phyloP scores from a whole-genome alignment of 805 yeast genomes.

The Wickerhamiella spandovensis region DNA sequence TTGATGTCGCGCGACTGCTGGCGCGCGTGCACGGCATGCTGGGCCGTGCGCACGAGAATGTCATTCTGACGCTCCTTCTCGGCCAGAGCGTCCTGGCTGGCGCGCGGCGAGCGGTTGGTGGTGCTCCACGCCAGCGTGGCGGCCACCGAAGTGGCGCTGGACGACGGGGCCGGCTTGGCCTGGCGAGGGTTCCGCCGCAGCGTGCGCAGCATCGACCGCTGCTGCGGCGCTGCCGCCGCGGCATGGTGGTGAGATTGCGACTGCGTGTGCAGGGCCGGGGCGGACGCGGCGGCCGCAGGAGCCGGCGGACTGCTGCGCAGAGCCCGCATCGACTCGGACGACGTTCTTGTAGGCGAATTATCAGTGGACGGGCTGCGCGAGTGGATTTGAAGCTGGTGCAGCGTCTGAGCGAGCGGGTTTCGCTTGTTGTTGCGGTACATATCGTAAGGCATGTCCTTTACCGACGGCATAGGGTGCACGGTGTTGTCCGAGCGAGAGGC shows the following conservation, averaged over 20 bases:
- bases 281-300: neutral
- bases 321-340: neutral
- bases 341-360: neutral
- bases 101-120: neutral
- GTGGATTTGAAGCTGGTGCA: neutral
- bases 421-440: conserved; percentile 9
- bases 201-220: conserved; percentile 13
- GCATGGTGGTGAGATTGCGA: neutral
- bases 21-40: conserved; percentile 1
- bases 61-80: conserved; percentile 1
- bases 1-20: neutral
- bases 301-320: neutral
- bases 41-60: neutral
- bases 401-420: neutral
- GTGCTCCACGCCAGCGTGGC: conserved; percentile 18
- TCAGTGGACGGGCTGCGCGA: neutral
- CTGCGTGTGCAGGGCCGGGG: neutral
- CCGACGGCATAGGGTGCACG: conserved; percentile 10
- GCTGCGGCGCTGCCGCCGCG: neutral
- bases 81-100: neutral
- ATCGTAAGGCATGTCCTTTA: conserved; percentile 17
- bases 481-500: neutral
- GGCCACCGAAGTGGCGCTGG: conserved; percentile 13
- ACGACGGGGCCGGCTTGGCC: conserved; percentile 1
- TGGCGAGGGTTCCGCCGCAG: conserved; percentile 7